Base-by-base conservation (phyloP, 768 basidiomycete genomes). In the Leccinum arenicola region DNA sequence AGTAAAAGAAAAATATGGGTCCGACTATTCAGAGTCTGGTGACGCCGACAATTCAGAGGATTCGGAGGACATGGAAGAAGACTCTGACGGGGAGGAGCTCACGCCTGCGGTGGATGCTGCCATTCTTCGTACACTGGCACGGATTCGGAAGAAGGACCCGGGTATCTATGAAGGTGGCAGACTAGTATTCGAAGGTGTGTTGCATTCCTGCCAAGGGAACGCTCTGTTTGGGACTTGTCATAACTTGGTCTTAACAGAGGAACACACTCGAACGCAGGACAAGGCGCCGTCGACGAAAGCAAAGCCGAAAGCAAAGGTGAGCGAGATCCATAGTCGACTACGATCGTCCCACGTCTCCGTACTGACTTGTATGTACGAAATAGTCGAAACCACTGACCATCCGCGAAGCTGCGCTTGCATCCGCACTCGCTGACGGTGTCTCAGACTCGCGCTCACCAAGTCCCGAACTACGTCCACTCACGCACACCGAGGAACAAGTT, bases 81-180 rank as follows among this genome's bases (percentile, higher is more conserved):
- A 98, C 70, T 91, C 95, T 68, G 91, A 96, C 58, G 97, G 95
- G 14, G 93, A 93, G 65, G 92, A 98, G 70, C 83, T 98, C 53
- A 98, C 95, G 0, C 94, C 95, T 4, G 88, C 87, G 0, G 84
- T 98, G 52, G 96, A 98, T 67, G 97, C 87, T 48, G 97, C 97
- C 19, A 97, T 98, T 66, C 80, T 98, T 43, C 80, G 93, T 51
- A 98, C 94, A 1, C 79, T 99, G 9, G 91, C 88, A 0, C 82
- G 87, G 65, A 97, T 98, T 56, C 84, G 84, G 70, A 80, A 82
- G 55, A 89, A 83, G 64, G 93, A 95, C 69, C 93, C 95, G 0
- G 81, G 77, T 0, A 96, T 99, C 31, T 98, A 99, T 67, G 80
- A 91, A 59, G 70, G 75, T 0, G 80, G 77, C 14, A 86, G 84